Evolutionary conservation across 768 basidiomycete species (phyloP), one percentile per base, ranked within the genome.

Genomic region (Tephrocybe sp.): DNA sequence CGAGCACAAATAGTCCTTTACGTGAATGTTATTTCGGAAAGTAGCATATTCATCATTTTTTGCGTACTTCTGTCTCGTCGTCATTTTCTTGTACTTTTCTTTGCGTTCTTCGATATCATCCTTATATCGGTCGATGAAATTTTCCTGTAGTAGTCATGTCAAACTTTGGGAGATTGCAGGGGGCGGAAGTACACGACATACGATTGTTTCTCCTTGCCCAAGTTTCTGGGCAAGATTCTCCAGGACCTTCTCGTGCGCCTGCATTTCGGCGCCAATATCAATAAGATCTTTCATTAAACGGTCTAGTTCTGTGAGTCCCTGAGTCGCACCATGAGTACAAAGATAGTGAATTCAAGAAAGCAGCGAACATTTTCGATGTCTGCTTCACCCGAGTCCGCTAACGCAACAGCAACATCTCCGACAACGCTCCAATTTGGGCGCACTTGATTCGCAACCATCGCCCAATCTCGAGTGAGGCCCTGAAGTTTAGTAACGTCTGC

Each of bases 11-110:
- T 40, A 31, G 22, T 16, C 4, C 12, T 56, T 15, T 56, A 89
- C 90, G 74, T 80, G 89, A 30, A 93, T 77, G 12, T 68, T 66
- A 48, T 86, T 75, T 60, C 75, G 83, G 70, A 89, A 92, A 16
- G 71, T 60, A 12, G 66, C 58, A 57, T 92, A 95, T 19, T 71
- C 64, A 0, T 80, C 72, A 42, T 73, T 68, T 40, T 85, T 85
- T 13, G 77, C 78, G 61, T 92, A 94, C 62, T 86, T 92, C 65
- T 94, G 89, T 8, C 92, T 80, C 6, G 82, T 71, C 0, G 91
- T 92, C 68, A 81, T 82, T 24, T 61, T 61, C 1, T 69, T 56
- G 63, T 89, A 88, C 24, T 69, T 71, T 5, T 76, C 68, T 35
- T 76, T 60, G 32, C 63, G 65, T 13, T 62, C 64, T 40, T 74